phyloP scores from a whole-genome alignment of 2,329 filamentous ascomycete species.

The Aspergillus sp. region DNA sequence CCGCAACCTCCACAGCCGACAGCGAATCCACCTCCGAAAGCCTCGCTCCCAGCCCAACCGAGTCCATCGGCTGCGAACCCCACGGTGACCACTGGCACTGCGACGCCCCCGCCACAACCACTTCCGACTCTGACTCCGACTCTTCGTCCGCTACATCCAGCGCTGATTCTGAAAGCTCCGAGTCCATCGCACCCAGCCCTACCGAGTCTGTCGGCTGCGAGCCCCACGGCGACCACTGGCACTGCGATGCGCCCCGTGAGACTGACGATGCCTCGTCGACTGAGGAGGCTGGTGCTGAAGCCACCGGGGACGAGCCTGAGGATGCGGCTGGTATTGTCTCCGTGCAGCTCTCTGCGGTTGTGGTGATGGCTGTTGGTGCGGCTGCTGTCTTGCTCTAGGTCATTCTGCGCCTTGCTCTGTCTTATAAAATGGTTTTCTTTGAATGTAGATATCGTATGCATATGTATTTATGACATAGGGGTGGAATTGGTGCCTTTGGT shows the following conservation, averaged over 20 bases:
- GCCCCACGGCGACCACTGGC: constrained; percentile 28
- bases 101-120: constrained; percentile 23
- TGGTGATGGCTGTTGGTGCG: constrained; percentile 16
- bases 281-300: constrained; percentile 10
- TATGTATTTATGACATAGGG: no score
- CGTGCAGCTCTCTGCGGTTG: constrained; percentile 6
- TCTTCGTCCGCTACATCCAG: background rate
- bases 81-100: constrained; percentile 34
- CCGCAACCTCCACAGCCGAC: background rate
- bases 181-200: no score
- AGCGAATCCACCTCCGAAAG: constrained; percentile 14
- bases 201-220: constrained; percentile 14
- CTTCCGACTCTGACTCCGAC: constrained; percentile 2
- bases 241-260: constrained; percentile 25
- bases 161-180: no score
- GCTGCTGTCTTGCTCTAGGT: constrained; percentile 7
- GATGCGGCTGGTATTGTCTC: constrained; percentile 9
- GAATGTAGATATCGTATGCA: background rate
- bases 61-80: constrained; percentile 26
- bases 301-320: constrained; percentile 5
- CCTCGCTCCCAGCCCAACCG: constrained; percentile 32
- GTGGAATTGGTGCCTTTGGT: no score
- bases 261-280: constrained; percentile 8
- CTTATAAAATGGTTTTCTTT: background rate
- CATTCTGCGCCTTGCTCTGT: background rate